Evolutionary conservation across 2,329 filamentous ascomycete species (phyloP).

Genomic region (Cercospora sp.): DNA sequence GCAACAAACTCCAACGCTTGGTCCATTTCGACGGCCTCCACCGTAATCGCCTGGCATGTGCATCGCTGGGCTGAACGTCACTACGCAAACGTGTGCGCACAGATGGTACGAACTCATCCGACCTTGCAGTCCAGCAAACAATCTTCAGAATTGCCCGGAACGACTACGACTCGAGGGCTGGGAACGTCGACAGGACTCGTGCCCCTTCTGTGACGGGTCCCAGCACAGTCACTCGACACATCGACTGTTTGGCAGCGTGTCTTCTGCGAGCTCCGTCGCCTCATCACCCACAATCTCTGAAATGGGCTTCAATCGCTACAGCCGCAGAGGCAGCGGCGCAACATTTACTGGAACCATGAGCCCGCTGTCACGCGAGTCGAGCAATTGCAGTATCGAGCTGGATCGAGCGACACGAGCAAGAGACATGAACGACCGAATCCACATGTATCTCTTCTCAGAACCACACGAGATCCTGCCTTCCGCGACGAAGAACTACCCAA

Average conservation of each 20-base stretch:
- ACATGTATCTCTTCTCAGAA: conserved; percentile 35
- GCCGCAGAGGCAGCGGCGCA: conserved; percentile 31
- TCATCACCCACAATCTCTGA: conserved; percentile 30
- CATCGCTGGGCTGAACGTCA: conserved; percentile 52
- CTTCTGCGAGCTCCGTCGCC: conserved; percentile 39
- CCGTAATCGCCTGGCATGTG: conserved; percentile 44
- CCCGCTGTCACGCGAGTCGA: conserved; percentile 35
- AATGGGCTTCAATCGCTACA: conserved; percentile 20
- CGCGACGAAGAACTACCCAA: conserved; percentile 37
- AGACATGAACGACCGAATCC: conserved; percentile 40
- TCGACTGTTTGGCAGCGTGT: conserved; percentile 49
- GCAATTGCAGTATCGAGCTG: conserved; percentile 31
- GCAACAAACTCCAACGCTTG: conserved; percentile 1
- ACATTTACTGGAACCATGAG: conserved; percentile 27
- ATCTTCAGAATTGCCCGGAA: conserved; percentile 50
- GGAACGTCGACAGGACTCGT: conserved; percentile 51
- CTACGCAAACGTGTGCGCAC: conserved; percentile 49
- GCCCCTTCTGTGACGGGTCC: conserved; percentile 47
- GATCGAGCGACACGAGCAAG: conserved; percentile 35
- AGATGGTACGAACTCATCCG: conserved; percentile 52
- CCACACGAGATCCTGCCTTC: conserved; percentile 39
- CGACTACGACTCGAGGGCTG: conserved; percentile 51
- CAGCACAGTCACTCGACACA: conserved; percentile 47
- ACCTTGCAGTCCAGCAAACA: conserved; percentile 45
- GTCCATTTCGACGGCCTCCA: not conserved